Conservation (phyloP, 352 stramenopile species). For the Globisporangium yorkense region DNA sequence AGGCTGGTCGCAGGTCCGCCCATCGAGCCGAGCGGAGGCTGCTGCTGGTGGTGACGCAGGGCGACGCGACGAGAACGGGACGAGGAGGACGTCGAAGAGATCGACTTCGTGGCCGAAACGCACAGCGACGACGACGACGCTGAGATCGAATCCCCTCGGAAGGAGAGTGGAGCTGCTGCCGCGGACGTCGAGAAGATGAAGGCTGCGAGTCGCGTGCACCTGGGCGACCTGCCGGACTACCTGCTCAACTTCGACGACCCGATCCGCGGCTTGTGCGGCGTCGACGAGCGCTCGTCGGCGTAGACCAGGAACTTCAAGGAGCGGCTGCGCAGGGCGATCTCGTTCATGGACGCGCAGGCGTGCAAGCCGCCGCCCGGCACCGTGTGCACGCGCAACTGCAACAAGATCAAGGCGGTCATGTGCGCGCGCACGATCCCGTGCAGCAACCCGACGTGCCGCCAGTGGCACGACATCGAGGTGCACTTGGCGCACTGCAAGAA, state of each 20-base stretch:
- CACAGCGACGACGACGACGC: neutral
- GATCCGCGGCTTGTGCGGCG: slow-evolving; percentile 60
- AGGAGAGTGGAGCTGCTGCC: neutral
- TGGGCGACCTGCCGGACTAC: slow-evolving; percentile 20
- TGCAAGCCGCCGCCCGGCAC: slow-evolving; percentile 44
- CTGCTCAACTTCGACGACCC: slow-evolving; percentile 59
- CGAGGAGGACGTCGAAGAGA: slow-evolving; percentile 19
- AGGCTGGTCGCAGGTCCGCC: no score
- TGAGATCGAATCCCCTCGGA: no score
- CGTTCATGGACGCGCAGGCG: slow-evolving; percentile 59
- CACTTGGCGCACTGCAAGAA: slow-evolving; percentile 58
- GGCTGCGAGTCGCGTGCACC: slow-evolving; percentile 2
- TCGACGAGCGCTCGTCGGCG: slow-evolving; percentile 32
- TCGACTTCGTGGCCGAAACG: slow-evolving; percentile 13
- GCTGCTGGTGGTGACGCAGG: no score
- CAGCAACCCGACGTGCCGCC: slow-evolving; percentile 57
- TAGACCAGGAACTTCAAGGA: slow-evolving; percentile 70
- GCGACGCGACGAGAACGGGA: slow-evolving; percentile 5
- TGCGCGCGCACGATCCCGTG: slow-evolving; percentile 53
- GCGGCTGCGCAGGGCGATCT: slow-evolving; percentile 46
- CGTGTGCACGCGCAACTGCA: slow-evolving; percentile 37
- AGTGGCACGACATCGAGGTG: slow-evolving; percentile 66
- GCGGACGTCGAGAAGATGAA: slow-evolving; percentile 20
- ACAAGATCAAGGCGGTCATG: slow-evolving; percentile 58
- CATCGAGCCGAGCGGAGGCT: no score